Evolutionary conservation across 495 filamentous ascomycete genomes (phyloP), one percentile per base, ranked within the genome.

Genomic region (Neurospora sp.): DNA sequence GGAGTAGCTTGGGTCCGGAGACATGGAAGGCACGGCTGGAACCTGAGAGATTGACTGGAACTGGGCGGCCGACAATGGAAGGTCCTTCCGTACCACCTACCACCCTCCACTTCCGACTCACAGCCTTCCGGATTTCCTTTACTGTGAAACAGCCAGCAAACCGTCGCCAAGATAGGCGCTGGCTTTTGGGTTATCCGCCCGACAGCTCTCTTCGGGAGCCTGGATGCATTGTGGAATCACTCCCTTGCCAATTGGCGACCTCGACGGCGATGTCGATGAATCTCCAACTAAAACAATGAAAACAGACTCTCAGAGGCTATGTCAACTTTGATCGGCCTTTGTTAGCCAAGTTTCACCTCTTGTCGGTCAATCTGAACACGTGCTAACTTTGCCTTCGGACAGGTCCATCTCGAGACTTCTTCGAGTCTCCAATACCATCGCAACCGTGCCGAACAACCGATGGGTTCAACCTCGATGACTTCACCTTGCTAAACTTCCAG

Each of bases 281-380:
- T 0, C 1, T 18, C 3, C 6, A 18, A 35, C 6, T 6, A 61
- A 35, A 18, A 18, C 4, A 0, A 6, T 10, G 9, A 1, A 12
- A 7, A 5, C 4, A 3, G 0, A 14, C 45, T 22, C 1, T 14
- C 1, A 0, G 0, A 2, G 45, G 9, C 3, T 6, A 0, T 1
- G 6, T 27, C 10, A 2, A 0, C 20, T 4, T 45, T 3, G 8
- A 8, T 0, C 8, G 42, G 3, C 42, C 1, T 3, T 45, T n/a
- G 3, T 9, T 9, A 8, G 3, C 8, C 8, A 20, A 9, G 44
- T n/a, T 20, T 4, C 1, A 41, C 4, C 3, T 3, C 42, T 44
- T 7, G 4, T 18, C 16, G 4, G 40, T 16, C 0, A 16, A 41
- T 5, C 14, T 18, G 14, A n/a, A n/a, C n/a, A 45, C 1, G 16